Evolutionary conservation across 805 yeast genomes (phyloP), one percentile per base, ranked within the genome.

Genomic region (Sungouiella thailandica): DNA sequence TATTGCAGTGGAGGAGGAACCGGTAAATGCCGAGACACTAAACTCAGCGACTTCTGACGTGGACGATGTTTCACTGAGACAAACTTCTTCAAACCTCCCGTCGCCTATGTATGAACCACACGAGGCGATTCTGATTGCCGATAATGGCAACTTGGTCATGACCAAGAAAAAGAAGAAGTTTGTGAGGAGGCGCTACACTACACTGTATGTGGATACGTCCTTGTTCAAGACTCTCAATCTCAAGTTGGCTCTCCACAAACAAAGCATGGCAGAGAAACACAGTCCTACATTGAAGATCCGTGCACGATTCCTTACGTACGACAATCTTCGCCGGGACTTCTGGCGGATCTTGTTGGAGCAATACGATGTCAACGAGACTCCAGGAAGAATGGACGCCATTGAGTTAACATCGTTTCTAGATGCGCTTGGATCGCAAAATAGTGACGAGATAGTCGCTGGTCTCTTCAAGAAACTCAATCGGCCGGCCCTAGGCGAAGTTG

Each of bases 361-460:
- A 41, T 80, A 70, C 46, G 76, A 55, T 28, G 60, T 58, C 17
- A 70, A 58, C 33, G 74, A 66, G 16, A 41, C 40, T 12, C 48
- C 43, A 10, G 36, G 41, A 1, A 48, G 58, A 7, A 64, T 76
- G 41, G 78, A 77, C 44, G 62, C 76, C 29, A 65, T 77, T 28
- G 93, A 85, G 47, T 55, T 87, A 17, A 69, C 70, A 1, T 65
- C 81, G 3, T 71, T 85, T 50, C 62, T 89, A 30, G 90, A 77
- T 35, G 61, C 79, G 2, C 53, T 82, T 20, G 87, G 87, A 0
- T 75, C 65, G 23, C 55, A 59, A 2, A 58, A 59, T 23, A 67
- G 76, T 7, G 74, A 74, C 26, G 74, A 73, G 10, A 77, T 83
- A 31, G 71, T 80, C 1, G 65, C 64, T 5, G 53, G 60, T 4